Percentiles rank a stretch among this genome's conserved stretches.
Conservation (phyloP, 139 green algal genomes). For the Protoeuglena noctilucae region DNA sequence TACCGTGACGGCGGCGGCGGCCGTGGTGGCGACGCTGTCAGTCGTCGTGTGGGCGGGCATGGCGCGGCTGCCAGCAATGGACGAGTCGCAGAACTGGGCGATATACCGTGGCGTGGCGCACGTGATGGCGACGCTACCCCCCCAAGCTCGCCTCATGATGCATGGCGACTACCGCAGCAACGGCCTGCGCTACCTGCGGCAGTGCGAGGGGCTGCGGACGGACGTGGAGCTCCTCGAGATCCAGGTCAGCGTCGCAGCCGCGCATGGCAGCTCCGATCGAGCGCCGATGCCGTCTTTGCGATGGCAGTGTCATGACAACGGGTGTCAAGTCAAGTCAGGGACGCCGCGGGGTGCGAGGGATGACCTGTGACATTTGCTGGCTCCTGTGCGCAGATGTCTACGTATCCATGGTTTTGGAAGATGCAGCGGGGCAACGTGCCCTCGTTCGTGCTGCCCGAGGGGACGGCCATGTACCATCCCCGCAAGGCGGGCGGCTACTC, state of each 20-base stretch:
- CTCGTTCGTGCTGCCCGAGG: neutral
- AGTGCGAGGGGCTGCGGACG: constrained; percentile 2
- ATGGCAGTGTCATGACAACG: too few species aligned
- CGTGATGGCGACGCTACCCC: constrained; percentile 3
- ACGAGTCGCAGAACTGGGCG: constrained; percentile 8
- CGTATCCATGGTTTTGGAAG: constrained; percentile 7
- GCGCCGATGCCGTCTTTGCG: too few species aligned
- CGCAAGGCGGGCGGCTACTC: constrained; percentile 5
- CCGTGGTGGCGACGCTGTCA: too few species aligned
- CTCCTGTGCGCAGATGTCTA: too few species aligned
- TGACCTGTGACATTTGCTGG: too few species aligned
- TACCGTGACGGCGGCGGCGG: too few species aligned
- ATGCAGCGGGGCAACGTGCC: constrained; percentile 4
- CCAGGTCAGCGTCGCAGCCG: too few species aligned
- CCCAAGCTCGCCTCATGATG: constrained; percentile 6
- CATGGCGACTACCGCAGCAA: constrained; percentile 13
- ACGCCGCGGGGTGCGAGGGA: too few species aligned
- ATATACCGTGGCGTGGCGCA: neutral
- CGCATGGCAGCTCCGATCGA: too few species aligned
- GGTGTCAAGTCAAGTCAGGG: too few species aligned
- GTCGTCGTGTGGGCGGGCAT: too few species aligned
- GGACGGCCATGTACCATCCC: constrained; percentile 9
- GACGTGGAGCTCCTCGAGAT: constrained; percentile 12
- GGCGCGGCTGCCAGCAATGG: constrained; percentile 6
- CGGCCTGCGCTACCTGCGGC: constrained; percentile 8